Evolutionary conservation across 176 grass and related monocot species (phyloP), one percentile per base, ranked within the genome.

Genomic region (Hordeum vulgare): DNA sequence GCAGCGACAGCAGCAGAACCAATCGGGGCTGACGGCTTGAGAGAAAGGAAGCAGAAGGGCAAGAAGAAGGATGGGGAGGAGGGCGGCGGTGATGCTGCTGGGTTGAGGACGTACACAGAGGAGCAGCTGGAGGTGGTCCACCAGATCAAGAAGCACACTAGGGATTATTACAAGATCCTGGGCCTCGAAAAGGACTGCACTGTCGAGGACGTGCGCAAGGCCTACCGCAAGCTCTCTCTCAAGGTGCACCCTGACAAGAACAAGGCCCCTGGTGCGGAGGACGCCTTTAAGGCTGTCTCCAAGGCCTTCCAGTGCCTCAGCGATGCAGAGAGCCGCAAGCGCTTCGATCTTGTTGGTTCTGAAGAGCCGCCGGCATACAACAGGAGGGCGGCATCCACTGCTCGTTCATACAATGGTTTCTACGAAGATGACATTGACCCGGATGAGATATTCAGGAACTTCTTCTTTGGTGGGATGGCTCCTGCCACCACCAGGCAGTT

Each of bases 161-260:
- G 89, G 74, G 96, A 99, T 74, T 99, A 96, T 77, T 99, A 99
- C 84, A 84, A 89, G 88, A 94, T 99, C 76, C 84, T 99, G 0
- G 91, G 89, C 15, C 49, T 99, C 7, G 89, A 96, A 8, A 96
- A 92, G 77, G 90, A 85, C 21, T 96, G 96, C 88, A 90, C 85
- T 0, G 93, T 99, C 0, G 96, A 99, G 80, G 96, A 99, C 14
- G 93, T 99, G 77, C 91, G 93, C 68, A 99, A 94, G 85, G 93
- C 93, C 49, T 99, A 99, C 59, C 91, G 96, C 47, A 99, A 99
- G 86, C 86, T 99, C 33, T 99, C 96, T 2, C 85, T 99, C 51
- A 99, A 99, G 87, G 96, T 99, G 69, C 96, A 99, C 75, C 96
- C 96, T 0, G 96, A 99, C 70, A 99, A 99, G 75, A 99, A 99